Evolutionary conservation across 2,329 filamentous ascomycete genomes (phyloP).

Genomic region (Helotiales sp.): DNA sequence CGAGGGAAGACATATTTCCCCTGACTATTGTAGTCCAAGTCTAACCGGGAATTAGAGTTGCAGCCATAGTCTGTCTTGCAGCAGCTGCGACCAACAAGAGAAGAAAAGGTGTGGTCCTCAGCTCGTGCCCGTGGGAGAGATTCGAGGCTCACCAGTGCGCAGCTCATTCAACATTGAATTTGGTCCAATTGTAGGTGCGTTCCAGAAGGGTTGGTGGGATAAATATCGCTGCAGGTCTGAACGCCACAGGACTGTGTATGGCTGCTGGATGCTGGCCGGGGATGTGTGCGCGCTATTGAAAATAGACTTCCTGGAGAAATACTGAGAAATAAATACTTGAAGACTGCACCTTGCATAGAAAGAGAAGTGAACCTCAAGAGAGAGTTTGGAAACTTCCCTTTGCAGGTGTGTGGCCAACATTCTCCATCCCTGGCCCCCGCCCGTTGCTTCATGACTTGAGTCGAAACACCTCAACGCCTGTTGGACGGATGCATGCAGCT

Average conservation of each 20-base stretch:
- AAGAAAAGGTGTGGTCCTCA: conserved; percentile 9
- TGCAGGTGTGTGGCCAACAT: background rate
- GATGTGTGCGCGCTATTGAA: background rate
- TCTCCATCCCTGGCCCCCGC: background rate
- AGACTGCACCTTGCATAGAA: background rate
- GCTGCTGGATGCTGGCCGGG: background rate
- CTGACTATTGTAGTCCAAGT: background rate
- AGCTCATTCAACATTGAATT: conserved; percentile 1
- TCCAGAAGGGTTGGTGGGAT: background rate
- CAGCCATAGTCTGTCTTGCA: background rate
- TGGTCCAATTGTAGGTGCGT: conserved; percentile 5
- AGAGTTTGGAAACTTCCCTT: background rate
- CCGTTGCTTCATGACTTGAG: background rate
- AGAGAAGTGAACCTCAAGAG: background rate
- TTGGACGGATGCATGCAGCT: background rate
- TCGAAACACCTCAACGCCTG: background rate
- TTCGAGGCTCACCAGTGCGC: conserved; percentile 12
- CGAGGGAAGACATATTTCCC: background rate
- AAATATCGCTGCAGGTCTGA: conserved; percentile 7
- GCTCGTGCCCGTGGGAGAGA: conserved; percentile 5
- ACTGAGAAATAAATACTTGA: background rate
- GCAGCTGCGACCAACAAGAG: conserved; percentile 8
- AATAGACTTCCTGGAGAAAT: background rate
- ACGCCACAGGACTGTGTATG: background rate
- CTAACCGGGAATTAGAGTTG: background rate